These are phyloP conservation scores for Stentor coeruleus DNA, from an alignment of 73 alveolate genomes.

Conservation along the genomic window DNA sequence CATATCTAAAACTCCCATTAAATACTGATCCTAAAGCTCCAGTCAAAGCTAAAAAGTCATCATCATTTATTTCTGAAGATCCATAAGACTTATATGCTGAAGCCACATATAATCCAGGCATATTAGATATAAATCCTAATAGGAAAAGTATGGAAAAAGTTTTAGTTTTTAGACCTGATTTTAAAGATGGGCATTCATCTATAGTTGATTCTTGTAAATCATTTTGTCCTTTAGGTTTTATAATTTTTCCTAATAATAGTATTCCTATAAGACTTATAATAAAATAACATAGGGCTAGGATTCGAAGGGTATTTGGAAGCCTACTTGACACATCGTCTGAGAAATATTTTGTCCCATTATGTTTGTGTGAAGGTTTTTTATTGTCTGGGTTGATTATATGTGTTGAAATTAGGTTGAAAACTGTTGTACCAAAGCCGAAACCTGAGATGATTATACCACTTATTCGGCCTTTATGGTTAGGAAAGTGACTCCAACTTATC, in stretches of 20 bases:
- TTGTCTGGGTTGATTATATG: slow-evolving; percentile 52
- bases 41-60: slow-evolving; percentile 44
- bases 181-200: neutral
- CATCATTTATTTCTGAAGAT: slow-evolving; percentile 30
- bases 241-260: too few relatives aligned
- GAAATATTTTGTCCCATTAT: slow-evolving; percentile 11
- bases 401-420: slow-evolving; percentile 46
- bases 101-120: slow-evolving; percentile 45
- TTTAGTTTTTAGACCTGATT: slow-evolving; percentile 27
- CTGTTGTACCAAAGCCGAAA: slow-evolving; percentile 24
- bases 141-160: slow-evolving; percentile 29
- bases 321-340: slow-evolving; percentile 28
- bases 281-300: slow-evolving; percentile 31
- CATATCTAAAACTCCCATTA: slow-evolving; percentile 46
- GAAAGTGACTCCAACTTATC: slow-evolving; percentile 22
- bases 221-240: too few relatives aligned
- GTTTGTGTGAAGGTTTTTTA: slow-evolving; percentile 27
- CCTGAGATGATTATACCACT: slow-evolving; percentile 13
- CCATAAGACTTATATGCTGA: slow-evolving; percentile 46
- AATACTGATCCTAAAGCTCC: slow-evolving; percentile 52
- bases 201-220: too few relatives aligned
- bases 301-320: slow-evolving; percentile 52
- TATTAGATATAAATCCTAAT: slow-evolving; percentile 16
- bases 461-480: neutral
- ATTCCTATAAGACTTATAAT: too few relatives aligned